phyloP scores from a whole-genome alignment of 1,284 basidiomycete genomes.

The Termitomyces sp. region DNA sequence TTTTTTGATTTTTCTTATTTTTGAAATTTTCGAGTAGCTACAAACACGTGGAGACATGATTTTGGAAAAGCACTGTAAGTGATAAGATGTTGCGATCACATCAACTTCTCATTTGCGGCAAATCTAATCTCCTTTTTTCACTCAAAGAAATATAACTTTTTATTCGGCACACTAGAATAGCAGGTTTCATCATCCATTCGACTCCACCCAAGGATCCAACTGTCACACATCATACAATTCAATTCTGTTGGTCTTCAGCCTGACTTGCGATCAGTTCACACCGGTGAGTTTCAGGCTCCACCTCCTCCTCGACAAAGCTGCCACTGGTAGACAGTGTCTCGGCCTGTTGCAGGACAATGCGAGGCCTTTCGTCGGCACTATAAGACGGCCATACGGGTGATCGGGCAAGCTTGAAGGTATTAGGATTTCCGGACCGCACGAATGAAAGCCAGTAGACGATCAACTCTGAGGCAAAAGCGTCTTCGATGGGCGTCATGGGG shows the following conservation, averaged over 20 bases:
- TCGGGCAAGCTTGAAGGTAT: conserved; percentile 42
- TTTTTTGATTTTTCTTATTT: too few species aligned
- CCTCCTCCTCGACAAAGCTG: conserved; percentile 39
- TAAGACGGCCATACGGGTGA: conserved; percentile 43
- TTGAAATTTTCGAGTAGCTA: too few species aligned
- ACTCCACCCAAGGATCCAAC: not conserved
- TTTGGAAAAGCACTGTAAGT: too few species aligned
- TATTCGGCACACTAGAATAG: too few species aligned
- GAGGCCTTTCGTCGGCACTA: conserved; percentile 21
- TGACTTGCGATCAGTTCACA: conserved; percentile 35
- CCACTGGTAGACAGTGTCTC: conserved; percentile 32
- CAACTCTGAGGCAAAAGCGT: conserved; percentile 47
- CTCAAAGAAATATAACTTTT: too few species aligned
- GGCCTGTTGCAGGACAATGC: conserved; percentile 46
- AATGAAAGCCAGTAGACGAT: conserved; percentile 62
- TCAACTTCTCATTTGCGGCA: not conserved
- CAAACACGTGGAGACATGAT: too few species aligned
- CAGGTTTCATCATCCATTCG: not conserved
- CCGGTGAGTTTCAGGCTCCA: conserved; percentile 32
- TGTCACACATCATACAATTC: not conserved
- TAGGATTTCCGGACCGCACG: conserved; percentile 47
- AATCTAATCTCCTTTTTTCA: not conserved
- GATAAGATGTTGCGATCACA: not conserved
- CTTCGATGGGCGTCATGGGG: conserved; percentile 36
- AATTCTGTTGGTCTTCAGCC: conserved; percentile 32